phyloP scores from a whole-genome alignment of 1,284 basidiomycete species.

The Tausonia pullulans region DNA sequence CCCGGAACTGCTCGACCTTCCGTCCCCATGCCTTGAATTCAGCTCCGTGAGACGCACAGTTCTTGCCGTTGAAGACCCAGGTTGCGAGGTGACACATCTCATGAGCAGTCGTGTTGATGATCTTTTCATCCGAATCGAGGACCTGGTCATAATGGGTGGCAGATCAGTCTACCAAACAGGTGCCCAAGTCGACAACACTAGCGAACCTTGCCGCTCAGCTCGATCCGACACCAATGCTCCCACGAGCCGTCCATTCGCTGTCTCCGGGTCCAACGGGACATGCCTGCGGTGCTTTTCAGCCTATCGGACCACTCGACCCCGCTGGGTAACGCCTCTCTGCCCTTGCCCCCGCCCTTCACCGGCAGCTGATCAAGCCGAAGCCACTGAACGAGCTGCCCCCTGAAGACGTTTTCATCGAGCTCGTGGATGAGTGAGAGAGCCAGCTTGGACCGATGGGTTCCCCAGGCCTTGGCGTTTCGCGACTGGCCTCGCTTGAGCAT shows the following conservation, averaged over 20 bases:
- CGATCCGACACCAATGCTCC: conserved; percentile 11
- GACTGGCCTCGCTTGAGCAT: background rate
- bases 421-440: conserved; percentile 8
- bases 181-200: no score
- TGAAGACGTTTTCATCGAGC: conserved; percentile 8
- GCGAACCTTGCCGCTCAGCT: conserved; percentile 11
- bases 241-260: background rate
- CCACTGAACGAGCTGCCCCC: background rate
- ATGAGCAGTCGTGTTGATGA: conserved; percentile 13
- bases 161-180: background rate
- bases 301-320: conserved; percentile 11
- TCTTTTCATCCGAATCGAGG: conserved; percentile 12
- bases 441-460: conserved; percentile 1
- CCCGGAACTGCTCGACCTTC: conserved; percentile 1
- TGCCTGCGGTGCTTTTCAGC: conserved; percentile 15
- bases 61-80: conserved; percentile 14
- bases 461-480: conserved; percentile 13
- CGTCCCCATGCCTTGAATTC: conserved; percentile 10
- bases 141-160: background rate
- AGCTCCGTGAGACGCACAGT: conserved; percentile 13
- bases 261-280: conserved; percentile 14
- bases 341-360: background rate
- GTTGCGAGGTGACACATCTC: conserved; percentile 16
- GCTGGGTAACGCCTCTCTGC: background rate
- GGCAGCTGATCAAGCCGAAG: background rate